Percentiles rank a stretch among this genome's conserved stretches.
phyloP scores from a whole-genome alignment of 2,329 filamentous ascomycete species.

The Pseudocercospora musae region DNA sequence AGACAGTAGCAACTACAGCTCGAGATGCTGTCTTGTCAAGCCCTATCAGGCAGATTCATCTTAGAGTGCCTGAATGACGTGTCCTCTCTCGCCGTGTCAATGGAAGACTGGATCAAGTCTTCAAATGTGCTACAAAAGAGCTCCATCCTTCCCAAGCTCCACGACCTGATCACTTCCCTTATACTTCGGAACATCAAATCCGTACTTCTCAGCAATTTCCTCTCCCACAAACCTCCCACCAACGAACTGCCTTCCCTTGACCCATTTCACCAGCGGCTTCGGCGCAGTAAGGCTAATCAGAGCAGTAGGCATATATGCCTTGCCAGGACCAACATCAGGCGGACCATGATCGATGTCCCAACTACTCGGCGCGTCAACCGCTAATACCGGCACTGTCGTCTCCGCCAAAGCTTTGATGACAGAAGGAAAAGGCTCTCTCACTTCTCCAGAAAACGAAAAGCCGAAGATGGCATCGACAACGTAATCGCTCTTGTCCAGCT shows the following conservation, averaged over 20 bases:
- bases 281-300: constrained; percentile 89
- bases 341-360: constrained; percentile 92
- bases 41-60: not conserved
- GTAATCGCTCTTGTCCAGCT: constrained; percentile 69
- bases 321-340: constrained; percentile 70
- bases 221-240: constrained; percentile 85
- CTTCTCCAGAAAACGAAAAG: constrained; percentile 88
- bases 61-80: not conserved
- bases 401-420: constrained; percentile 76
- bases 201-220: constrained; percentile 78
- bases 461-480: constrained; percentile 92
- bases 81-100: not conserved
- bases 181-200: constrained; percentile 77
- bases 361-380: constrained; percentile 88
- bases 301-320: constrained; percentile 73
- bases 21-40: not conserved
- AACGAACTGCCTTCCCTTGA: constrained; percentile 84
- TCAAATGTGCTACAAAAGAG: not conserved
- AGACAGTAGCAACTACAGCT: not conserved
- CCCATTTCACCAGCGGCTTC: constrained; percentile 82
- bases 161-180: constrained; percentile 84
- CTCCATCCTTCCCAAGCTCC: constrained; percentile 56
- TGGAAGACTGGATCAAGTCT: not conserved
- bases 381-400: constrained; percentile 72
- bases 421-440: constrained; percentile 84